A percentile compares a stretch with the other conserved stretches of the same genome.
Evolutionary conservation across 1,139 yeast genomes (phyloP).

Genomic region (Kurtzmaniella natalensis): DNA sequence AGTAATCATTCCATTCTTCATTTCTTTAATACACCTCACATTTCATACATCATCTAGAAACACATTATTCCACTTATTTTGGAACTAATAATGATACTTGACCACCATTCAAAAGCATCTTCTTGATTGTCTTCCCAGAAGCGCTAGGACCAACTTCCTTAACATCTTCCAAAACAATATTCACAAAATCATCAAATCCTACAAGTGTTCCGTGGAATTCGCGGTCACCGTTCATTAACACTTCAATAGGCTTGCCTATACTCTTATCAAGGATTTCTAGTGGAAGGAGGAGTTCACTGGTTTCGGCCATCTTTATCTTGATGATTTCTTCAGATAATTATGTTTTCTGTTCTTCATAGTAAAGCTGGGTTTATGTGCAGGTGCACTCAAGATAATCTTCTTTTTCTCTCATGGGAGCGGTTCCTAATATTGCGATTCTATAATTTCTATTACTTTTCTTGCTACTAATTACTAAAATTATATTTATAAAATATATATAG

Average conservation of each 20-base stretch:
- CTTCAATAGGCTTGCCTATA: slow-evolving; percentile 76
- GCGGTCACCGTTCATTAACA: slow-evolving; percentile 64
- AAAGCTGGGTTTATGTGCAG: too few relatives aligned
- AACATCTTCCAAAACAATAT: slow-evolving; percentile 83
- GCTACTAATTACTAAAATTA: too few relatives aligned
- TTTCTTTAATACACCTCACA: too few relatives aligned
- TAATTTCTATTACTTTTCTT: too few relatives aligned
- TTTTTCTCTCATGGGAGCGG: too few relatives aligned
- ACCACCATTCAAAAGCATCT: slow-evolving; percentile 84
- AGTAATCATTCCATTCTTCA: too few relatives aligned
- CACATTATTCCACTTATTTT: slow-evolving; percentile 2
- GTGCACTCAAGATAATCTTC: too few relatives aligned
- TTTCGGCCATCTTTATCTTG: slow-evolving; percentile 4
- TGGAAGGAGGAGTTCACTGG: slow-evolving; percentile 47
- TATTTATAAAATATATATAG: too few relatives aligned
- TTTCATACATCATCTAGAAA: not conserved
- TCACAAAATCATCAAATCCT: slow-evolving; percentile 95
- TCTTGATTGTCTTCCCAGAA: slow-evolving; percentile 43
- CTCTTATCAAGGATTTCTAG: slow-evolving; percentile 85
- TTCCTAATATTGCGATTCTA: too few relatives aligned
- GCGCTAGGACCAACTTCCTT: slow-evolving; percentile 48
- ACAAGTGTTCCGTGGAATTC: slow-evolving; percentile 84
- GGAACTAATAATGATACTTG: slow-evolving; percentile 69
- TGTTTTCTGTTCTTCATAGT: too few relatives aligned
- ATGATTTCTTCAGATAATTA: too few relatives aligned